These are phyloP conservation scores for Tuber umbilicatum DNA, from an alignment of 495 filamentous ascomycete genomes.

Conservation along the genomic window DNA sequence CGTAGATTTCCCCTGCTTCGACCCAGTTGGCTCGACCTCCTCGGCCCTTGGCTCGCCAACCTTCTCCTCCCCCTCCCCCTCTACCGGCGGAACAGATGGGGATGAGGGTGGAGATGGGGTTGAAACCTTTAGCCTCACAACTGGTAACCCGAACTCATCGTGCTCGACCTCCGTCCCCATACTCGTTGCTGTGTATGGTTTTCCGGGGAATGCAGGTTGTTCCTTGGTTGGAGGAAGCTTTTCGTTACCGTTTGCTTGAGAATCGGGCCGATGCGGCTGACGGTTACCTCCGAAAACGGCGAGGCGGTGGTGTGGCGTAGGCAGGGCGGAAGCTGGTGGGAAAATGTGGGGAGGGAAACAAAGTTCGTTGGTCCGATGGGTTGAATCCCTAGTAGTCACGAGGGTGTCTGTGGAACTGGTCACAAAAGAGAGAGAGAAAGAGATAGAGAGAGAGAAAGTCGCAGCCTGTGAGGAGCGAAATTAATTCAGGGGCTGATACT, in stretches of 20 bases:
- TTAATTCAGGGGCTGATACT: neutral
- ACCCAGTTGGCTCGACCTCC: neutral
- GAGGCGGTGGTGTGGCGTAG: neutral
- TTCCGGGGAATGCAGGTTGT: neutral
- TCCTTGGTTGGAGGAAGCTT: neutral
- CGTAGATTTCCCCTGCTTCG: neutral
- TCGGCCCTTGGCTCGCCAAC: neutral
- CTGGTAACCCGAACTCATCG: conserved; percentile 38
- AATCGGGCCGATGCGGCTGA: neutral
- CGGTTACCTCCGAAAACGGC: neutral
- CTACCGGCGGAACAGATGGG: conserved; percentile 17
- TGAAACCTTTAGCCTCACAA: conserved; percentile 12
- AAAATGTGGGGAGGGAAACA: neutral
- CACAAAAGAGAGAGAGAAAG: neutral
- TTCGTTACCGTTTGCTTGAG: neutral
- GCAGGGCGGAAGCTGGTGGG: neutral
- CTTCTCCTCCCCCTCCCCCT: conserved; percentile 34
- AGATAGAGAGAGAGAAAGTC: neutral
- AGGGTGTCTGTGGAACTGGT: neutral
- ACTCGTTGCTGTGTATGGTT: neutral
- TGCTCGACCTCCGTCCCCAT: conserved; percentile 27
- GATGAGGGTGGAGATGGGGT: neutral
- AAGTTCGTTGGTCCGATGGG: neutral
- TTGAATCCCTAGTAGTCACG: neutral
- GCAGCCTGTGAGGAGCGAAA: neutral